These are phyloP conservation scores for Amorphotheca resinae DNA, from an alignment of 495 filamentous ascomycete genomes.

Conservation along the genomic window DNA sequence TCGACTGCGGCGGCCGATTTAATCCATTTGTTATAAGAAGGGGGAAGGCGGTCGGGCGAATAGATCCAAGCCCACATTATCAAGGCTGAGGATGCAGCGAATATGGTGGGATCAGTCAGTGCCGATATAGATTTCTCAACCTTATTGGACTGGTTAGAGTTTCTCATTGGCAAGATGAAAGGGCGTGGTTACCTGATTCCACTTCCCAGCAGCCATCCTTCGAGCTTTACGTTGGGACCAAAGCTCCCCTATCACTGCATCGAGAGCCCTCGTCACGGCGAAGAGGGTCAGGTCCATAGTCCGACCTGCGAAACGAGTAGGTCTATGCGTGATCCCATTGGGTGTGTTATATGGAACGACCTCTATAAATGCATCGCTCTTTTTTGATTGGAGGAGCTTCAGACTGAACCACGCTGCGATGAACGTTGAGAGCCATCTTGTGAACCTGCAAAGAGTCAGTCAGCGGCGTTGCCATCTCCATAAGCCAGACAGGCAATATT, in stretches of 20 bases:
- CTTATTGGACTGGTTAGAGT: constrained; percentile 6
- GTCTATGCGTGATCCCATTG: constrained; percentile 19
- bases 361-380: constrained; percentile 30
- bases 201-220: constrained; percentile 27
- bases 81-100: constrained; percentile 61
- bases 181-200: constrained; percentile 30
- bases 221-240: constrained; percentile 42
- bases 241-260: constrained; percentile 52
- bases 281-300: constrained; percentile 84
- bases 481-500: neutral
- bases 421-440: constrained; percentile 37
- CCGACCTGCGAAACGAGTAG: constrained; percentile 48
- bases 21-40: constrained; percentile 79
- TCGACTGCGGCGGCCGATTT: constrained; percentile 69
- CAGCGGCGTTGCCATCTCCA: neutral
- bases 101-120: constrained; percentile 56
- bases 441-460: constrained; percentile 12
- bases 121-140: constrained; percentile 38
- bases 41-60: constrained; percentile 52
- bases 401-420: constrained; percentile 38
- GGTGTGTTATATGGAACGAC: constrained; percentile 14
- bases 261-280: constrained; percentile 59
- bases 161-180: neutral
- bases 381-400: constrained; percentile 32
- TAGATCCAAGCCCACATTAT: constrained; percentile 92